These are phyloP conservation scores for Lentinula edodes DNA, from an alignment of 768 basidiomycete species.

Conservation along the genomic window DNA sequence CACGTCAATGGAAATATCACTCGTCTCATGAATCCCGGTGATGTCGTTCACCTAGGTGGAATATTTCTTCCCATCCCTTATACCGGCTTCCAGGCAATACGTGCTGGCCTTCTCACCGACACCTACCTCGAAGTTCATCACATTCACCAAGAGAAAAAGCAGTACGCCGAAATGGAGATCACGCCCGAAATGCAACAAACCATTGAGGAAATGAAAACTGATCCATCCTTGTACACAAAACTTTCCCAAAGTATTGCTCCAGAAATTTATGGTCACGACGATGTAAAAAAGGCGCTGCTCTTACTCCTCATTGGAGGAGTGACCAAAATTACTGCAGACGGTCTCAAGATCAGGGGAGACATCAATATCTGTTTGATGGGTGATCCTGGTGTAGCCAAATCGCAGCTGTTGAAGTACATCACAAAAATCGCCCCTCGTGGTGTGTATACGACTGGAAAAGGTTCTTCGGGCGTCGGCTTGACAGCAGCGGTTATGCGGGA, in stretches of 20 bases:
- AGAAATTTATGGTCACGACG: conserved; percentile 96
- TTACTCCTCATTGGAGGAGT: conserved; percentile 93
- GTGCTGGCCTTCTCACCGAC: conserved; percentile 94
- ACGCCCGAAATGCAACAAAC: conserved; percentile 76
- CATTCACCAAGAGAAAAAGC: conserved; percentile 93
- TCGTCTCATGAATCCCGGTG: conserved; percentile 90
- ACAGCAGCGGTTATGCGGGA: conserved; percentile 99
- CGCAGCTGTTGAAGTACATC: conserved; percentile 95
- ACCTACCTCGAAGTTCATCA: conserved; percentile 93
- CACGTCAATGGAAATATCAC: conserved; percentile 89
- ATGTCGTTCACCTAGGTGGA: conserved; percentile 92
- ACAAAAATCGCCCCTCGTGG: conserved; percentile 97
- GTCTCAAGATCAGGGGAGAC: conserved; percentile 98
- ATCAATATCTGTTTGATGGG: conserved; percentile 98
- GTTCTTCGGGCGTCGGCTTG: conserved; percentile 96
- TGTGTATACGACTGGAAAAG: conserved; percentile 97
- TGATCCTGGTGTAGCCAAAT: conserved; percentile 98
- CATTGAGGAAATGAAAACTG: conserved; percentile 62
- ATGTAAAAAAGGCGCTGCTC: conserved; percentile 95
- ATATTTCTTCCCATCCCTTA: conserved; percentile 97
- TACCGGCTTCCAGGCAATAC: conserved; percentile 94
- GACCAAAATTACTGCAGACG: conserved; percentile 92
- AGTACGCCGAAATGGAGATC: conserved; percentile 91
- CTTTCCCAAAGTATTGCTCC: conserved; percentile 94
- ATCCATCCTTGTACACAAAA: conserved; percentile 80